Conservation (phyloP, 75 land plant genomes). For the Picea sitchensis region DNA sequence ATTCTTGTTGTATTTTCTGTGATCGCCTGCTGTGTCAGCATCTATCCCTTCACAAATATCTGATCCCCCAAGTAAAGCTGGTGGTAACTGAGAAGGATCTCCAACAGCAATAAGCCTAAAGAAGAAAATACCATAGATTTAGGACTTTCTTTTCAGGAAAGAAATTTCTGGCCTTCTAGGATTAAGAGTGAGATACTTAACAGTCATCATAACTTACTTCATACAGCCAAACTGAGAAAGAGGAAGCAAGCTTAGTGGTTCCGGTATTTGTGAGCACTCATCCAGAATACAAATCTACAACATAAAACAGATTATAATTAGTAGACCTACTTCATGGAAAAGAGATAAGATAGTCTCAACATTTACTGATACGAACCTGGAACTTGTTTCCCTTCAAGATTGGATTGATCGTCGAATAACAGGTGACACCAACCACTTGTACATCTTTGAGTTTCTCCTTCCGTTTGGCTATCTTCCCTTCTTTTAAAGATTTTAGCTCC, state of each 20-base stretch:
- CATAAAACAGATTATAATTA: background rate
- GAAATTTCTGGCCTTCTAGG: background rate
- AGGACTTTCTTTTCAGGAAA: background rate
- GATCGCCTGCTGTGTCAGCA: background rate
- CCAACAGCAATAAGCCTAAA: slow-evolving; percentile 35
- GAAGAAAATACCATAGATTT: background rate
- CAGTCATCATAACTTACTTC: slow-evolving; percentile 14
- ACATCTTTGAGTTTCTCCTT: slow-evolving; percentile 17
- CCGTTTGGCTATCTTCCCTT: slow-evolving; percentile 18
- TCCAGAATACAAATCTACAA: slow-evolving; percentile 31
- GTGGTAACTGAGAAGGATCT: slow-evolving; percentile 30
- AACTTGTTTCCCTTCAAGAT: slow-evolving; percentile 13
- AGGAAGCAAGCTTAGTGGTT: slow-evolving; percentile 30
- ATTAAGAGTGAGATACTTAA: background rate
- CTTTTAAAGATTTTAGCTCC: slow-evolving; percentile 20
- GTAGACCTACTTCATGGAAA: too few relatives aligned
- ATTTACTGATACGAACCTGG: background rate
- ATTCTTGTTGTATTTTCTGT: background rate
- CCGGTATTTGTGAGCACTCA: slow-evolving; percentile 31
- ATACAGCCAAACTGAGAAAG: slow-evolving; percentile 22
- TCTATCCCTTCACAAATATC: slow-evolving; percentile 6
- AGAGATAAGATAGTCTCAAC: too few relatives aligned
- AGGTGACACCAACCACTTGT: slow-evolving; percentile 32
- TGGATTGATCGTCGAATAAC: slow-evolving; percentile 13
- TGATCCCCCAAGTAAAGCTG: slow-evolving; percentile 12